These are phyloP conservation scores for Schizosaccharomyces japonicus DNA, from an alignment of 805 yeast genomes.

Conservation along the genomic window DNA sequence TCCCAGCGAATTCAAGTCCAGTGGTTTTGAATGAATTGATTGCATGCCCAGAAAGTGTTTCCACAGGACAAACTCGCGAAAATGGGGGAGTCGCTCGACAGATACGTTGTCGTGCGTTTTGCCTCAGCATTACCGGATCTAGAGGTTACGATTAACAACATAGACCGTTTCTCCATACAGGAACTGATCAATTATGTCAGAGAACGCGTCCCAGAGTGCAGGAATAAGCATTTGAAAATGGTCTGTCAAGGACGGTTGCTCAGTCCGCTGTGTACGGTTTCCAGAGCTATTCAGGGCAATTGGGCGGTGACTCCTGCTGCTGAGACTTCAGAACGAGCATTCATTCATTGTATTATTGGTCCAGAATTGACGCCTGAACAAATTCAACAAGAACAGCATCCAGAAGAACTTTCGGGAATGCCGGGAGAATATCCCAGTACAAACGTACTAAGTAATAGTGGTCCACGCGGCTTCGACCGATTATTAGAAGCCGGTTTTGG, in stretches of 20 bases:
- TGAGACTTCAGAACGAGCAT: not conserved
- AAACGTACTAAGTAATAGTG: no score
- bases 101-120: not conserved
- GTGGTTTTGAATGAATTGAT: no score
- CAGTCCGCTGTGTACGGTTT: not conserved
- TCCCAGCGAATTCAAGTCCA: no score
- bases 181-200: not conserved
- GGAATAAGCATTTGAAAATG: not conserved
- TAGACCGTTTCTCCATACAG: not conserved
- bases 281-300: not conserved
- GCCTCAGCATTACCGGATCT: not conserved
- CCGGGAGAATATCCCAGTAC: no score
- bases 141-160: not conserved
- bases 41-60: no score
- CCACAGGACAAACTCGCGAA: no score
- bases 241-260: not conserved
- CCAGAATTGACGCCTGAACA: not conserved
- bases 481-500: constrained; percentile 63
- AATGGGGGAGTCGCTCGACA: no score
- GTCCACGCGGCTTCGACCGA: constrained; percentile 55
- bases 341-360: not conserved
- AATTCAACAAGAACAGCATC: not conserved
- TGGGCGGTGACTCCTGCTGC: not conserved
- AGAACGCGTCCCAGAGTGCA: not conserved
- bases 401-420: no score